Evolutionary conservation across 139 green algal genomes (phyloP), one percentile per base, ranked within the genome.

Genomic region (Yamagishiella unicocca): DNA sequence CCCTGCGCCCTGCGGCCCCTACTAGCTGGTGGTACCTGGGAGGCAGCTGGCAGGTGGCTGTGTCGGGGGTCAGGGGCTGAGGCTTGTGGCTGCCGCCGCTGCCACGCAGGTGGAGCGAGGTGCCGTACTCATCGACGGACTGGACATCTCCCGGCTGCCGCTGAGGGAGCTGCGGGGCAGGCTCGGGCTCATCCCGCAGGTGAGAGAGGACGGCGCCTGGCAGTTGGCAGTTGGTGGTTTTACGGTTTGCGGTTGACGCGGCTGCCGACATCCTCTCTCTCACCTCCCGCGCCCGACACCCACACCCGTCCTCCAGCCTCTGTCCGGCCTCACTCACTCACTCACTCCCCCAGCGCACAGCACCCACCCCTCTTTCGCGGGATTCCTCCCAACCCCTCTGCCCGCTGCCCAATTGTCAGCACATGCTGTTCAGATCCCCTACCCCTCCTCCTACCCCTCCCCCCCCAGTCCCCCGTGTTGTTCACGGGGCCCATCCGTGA

Each of bases 401-500:
- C n/a, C n/a, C n/a, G n/a, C n/a, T n/a, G n/a, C n/a, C n/a, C n/a
- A n/a, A n/a, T n/a, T n/a, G n/a, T n/a, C n/a, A n/a, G n/a, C 50
- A 25, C 17, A 12, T 58, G 50, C 50, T 17, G 50, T 17, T 17
- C 50, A 12, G 12, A 12, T 58, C 50, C 50, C 50, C 50, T 17
- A 12, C 67, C 29, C 21, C 10, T 35, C 10, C 67, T 35, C 10
- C 37, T 6, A 19, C 35, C 35, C 50, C 50, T 17, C 35, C 35
- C 37, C 37, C 24, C 40, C 67, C 94, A 99, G 94, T 95, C 97
- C n/a, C 95, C 97, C 0, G 94, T 98, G 37, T 90, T 99, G 33
- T 99, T 99, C 83, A 94, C 90, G 42, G 97, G 97, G 61, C 95
- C 90, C 38, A 90, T 99, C 45, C 91, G 97, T 19, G 87, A 45